Conservation (phyloP, 768 basidiomycete genomes). For the Macrolepiota fuliginosa region DNA sequence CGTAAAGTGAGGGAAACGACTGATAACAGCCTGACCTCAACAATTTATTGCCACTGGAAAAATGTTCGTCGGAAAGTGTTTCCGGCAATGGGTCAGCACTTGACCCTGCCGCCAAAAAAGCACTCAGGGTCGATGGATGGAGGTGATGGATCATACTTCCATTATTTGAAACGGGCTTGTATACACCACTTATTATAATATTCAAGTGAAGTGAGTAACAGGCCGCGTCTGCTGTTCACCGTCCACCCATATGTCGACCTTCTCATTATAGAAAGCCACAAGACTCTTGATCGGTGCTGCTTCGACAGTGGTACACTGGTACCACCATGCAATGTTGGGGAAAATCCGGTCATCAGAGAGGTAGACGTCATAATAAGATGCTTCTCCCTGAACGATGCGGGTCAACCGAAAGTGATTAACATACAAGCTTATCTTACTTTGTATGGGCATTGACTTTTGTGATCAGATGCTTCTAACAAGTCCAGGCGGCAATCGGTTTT, state of each 20-base stretch:
- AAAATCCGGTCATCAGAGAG: constrained; percentile 24
- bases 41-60: too few relatives aligned
- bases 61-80: too few relatives aligned
- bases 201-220: not conserved
- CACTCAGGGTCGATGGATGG: too few relatives aligned
- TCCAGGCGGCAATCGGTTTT: constrained; percentile 52
- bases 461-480: constrained; percentile 44
- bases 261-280: constrained; percentile 65
- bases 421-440: constrained; percentile 39
- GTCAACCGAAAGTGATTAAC: not conserved
- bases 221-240: constrained; percentile 47
- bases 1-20: too few relatives aligned
- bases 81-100: too few relatives aligned
- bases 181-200: too few relatives aligned
- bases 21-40: too few relatives aligned
- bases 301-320: constrained; percentile 51
- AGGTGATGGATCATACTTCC: not conserved
- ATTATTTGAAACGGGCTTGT: not conserved
- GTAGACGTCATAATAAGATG: constrained; percentile 53
- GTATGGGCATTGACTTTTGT: constrained; percentile 56
- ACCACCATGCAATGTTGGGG: constrained; percentile 63
- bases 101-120: too few relatives aligned
- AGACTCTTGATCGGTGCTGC: constrained; percentile 48
- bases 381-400: constrained; percentile 45
- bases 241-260: constrained; percentile 64